Evolutionary conservation across 2,329 filamentous ascomycete species (phyloP).

Genomic region (Cladosporium sp.): DNA sequence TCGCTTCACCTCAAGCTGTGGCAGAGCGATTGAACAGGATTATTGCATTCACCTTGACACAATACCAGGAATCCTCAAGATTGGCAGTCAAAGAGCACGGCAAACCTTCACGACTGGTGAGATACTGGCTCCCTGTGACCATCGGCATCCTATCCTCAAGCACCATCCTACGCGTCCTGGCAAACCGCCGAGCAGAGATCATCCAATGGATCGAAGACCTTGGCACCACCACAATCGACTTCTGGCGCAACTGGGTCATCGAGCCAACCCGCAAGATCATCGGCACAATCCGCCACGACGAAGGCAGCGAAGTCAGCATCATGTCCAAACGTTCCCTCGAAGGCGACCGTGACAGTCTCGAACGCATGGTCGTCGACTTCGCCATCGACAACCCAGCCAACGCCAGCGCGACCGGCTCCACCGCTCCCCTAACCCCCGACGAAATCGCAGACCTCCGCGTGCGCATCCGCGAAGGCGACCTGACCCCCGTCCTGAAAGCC

Average conservation of each 20-base stretch:
- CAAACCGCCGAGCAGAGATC: conserved; percentile 75
- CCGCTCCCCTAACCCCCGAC: conserved; percentile 57
- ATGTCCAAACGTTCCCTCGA: conserved; percentile 92
- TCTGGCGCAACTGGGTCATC: conserved; percentile 95
- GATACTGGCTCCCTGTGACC: conserved; percentile 85
- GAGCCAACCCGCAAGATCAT: conserved; percentile 82
- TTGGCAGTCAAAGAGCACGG: conserved; percentile 66
- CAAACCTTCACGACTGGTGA: conserved; percentile 70
- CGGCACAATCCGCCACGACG: conserved; percentile 89
- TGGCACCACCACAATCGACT: conserved; percentile 78
- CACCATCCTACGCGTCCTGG: conserved; percentile 77
- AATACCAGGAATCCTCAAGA: conserved; percentile 62
- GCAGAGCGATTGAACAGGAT: conserved; percentile 69
- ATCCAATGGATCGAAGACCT: conserved; percentile 77
- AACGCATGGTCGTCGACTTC: conserved; percentile 98
- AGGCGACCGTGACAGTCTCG: conserved; percentile 86
- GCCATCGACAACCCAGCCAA: conserved; percentile 76
- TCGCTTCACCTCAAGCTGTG: conserved; percentile 54
- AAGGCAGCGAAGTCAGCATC: conserved; percentile 89
- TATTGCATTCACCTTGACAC: conserved; percentile 67
- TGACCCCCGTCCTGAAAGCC: conserved; percentile 86
- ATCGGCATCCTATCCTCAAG: conserved; percentile 77
- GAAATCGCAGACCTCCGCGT: conserved; percentile 74
- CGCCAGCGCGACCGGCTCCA: conserved; percentile 45
- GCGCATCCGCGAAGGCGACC: conserved; percentile 86